Conservation (phyloP, 441 rosid genomes). For the Raphanus hybrid region DNA sequence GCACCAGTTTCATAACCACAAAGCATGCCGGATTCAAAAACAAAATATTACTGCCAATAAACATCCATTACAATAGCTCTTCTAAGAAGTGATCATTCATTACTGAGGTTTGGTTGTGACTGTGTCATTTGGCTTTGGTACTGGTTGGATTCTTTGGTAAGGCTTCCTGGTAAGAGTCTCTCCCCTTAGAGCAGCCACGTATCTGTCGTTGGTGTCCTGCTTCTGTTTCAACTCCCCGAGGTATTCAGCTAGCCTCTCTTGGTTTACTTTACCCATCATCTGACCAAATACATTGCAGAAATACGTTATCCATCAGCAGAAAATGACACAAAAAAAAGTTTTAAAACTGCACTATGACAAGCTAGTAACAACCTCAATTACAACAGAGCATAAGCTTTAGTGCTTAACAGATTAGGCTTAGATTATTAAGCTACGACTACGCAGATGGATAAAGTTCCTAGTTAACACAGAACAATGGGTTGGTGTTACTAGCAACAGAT, state of each 20-base stretch:
- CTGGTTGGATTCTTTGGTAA: constrained; percentile 80
- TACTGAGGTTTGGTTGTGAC: constrained; percentile 38
- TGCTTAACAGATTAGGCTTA: too few species aligned
- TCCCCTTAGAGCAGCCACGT: constrained; percentile 88
- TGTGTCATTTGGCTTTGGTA: constrained; percentile 48
- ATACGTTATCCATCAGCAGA: constrained; percentile 26
- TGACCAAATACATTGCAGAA: constrained; percentile 41
- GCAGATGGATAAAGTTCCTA: constrained; percentile 3
- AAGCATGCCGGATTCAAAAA: constrained; percentile 9
- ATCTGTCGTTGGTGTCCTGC: constrained; percentile 91
- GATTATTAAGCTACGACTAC: too few species aligned
- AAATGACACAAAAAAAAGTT: background rate
- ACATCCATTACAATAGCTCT: constrained; percentile 12
- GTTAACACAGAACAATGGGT: constrained; percentile 17
- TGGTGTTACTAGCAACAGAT: background rate
- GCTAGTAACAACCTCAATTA: background rate
- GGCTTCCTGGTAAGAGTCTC: constrained; percentile 92
- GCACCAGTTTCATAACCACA: constrained; percentile 24
- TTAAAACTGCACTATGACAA: background rate
- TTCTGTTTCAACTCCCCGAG: constrained; percentile 90
- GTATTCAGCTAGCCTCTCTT: constrained; percentile 87
- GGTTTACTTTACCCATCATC: constrained; percentile 95
- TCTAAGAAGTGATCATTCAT: constrained; percentile 6
- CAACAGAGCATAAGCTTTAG: too few species aligned
- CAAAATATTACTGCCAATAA: background rate